phyloP scores from a whole-genome alignment of 176 grass and related monocot genomes.

The Zoysia pacifica region DNA sequence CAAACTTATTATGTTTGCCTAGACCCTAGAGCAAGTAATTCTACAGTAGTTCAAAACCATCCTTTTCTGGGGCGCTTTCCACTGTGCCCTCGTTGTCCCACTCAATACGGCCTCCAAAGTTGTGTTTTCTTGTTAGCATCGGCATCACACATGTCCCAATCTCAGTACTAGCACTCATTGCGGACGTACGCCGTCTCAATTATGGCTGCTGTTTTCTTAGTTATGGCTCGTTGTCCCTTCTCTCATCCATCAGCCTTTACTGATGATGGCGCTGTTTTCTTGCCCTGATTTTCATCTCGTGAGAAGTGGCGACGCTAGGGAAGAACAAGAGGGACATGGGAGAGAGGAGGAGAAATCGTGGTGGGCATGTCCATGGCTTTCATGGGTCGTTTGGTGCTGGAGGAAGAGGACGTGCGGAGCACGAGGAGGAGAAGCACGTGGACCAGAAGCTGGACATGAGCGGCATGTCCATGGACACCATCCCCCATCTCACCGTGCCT shows the following conservation, averaged over 20 bases:
- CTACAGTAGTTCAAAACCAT: constrained; percentile 31
- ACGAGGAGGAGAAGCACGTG: constrained; percentile 50
- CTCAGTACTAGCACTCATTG: constrained; percentile 30
- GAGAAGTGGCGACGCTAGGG: constrained; percentile 9
- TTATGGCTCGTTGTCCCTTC: neutral
- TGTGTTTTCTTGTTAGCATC: constrained; percentile 26
- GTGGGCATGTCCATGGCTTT: constrained; percentile 26
- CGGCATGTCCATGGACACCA: constrained; percentile 65
- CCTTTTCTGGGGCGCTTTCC: constrained; percentile 22
- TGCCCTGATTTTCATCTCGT: neutral
- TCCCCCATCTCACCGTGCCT: constrained; percentile 69
- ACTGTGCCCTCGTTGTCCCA: neutral
- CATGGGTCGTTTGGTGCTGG: constrained; percentile 42
- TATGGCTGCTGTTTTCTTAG: neutral
- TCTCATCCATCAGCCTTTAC: neutral
- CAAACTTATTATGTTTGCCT: neutral
- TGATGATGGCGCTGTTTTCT: constrained; percentile 15
- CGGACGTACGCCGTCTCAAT: constrained; percentile 7
- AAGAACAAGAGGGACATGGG: constrained; percentile 44
- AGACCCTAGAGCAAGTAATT: constrained; percentile 32
- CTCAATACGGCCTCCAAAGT: constrained; percentile 37
- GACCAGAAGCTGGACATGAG: constrained; percentile 75
- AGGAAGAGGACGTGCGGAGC: constrained; percentile 39
- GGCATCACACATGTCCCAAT: constrained; percentile 29
- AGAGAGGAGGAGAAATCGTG: constrained; percentile 48